Conservation (phyloP, 805 yeast genomes). For the Kodamaea restingae region DNA sequence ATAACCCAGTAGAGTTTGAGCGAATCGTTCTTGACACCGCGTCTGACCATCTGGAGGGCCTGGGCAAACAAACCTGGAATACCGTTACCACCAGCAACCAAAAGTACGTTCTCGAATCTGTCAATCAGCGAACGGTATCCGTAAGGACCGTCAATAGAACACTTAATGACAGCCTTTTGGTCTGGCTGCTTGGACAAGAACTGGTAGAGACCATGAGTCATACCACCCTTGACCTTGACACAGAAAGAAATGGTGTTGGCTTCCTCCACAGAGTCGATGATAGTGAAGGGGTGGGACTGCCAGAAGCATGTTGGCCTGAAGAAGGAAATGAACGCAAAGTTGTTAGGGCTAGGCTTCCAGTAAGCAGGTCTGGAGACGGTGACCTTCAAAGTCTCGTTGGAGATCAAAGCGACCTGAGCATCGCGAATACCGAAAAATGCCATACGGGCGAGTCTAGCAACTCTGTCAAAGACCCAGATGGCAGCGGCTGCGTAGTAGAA, state of each 20-base stretch:
- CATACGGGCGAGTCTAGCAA: conserved; percentile 30
- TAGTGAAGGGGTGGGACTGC: conserved; percentile 76
- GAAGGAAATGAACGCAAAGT: conserved; percentile 55
- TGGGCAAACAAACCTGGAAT: conserved; percentile 36
- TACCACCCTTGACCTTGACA: conserved; percentile 36
- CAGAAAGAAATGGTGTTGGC: conserved; percentile 21
- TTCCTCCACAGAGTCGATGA: conserved; percentile 39
- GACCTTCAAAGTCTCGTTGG: conserved; percentile 48
- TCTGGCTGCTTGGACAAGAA: conserved; percentile 31
- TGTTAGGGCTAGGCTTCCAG: conserved; percentile 53
- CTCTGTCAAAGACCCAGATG: conserved; percentile 38
- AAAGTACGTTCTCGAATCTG: conserved; percentile 25
- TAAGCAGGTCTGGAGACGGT: conserved; percentile 44
- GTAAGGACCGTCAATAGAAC: conserved; percentile 39
- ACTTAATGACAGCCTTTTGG: conserved; percentile 26
- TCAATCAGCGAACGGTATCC: conserved; percentile 30
- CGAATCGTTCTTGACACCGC: conserved; percentile 4
- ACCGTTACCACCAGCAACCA: conserved; percentile 40
- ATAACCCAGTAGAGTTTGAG: conserved; percentile 37
- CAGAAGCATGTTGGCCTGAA: conserved; percentile 49
- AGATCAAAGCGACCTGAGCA: conserved; percentile 34
- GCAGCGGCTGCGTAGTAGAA: conserved; percentile 30
- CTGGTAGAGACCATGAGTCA: conserved; percentile 34
- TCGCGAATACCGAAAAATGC: conserved; percentile 33
- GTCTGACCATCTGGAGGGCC: conserved; percentile 24